These are phyloP conservation scores for Luvunga scandens DNA, from an alignment of 345 rosid species.

Conservation along the genomic window DNA sequence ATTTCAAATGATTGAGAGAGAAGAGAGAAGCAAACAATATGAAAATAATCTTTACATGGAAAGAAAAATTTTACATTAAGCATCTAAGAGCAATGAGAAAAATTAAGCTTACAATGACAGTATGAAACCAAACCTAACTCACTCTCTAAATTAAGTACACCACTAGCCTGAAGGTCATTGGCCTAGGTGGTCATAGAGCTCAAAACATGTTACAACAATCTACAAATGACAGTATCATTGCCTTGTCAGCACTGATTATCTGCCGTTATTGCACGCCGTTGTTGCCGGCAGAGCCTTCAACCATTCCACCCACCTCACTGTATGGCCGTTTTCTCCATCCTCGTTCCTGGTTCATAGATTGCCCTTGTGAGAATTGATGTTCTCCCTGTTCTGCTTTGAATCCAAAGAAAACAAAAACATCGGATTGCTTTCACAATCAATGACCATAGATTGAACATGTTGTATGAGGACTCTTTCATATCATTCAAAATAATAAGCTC, in stretches of 20 bases:
- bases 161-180: not conserved
- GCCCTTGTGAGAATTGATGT: slow-evolving; percentile 29
- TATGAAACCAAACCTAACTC: slow-evolving; percentile 1
- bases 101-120: slow-evolving; percentile 19
- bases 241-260: slow-evolving; percentile 15
- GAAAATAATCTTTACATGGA: slow-evolving; percentile 12
- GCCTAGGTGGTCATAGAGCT: slow-evolving; percentile 12
- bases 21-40: not conserved
- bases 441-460: not conserved
- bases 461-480: not conserved
- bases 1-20: not conserved
- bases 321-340: slow-evolving; percentile 36
- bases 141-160: not conserved
- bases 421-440: slow-evolving; percentile 22
- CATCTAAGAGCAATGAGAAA: slow-evolving; percentile 1
- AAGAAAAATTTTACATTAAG: slow-evolving; percentile 19
- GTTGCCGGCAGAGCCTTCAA: slow-evolving; percentile 29
- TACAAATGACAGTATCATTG: slow-evolving; percentile 5
- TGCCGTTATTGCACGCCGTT: slow-evolving; percentile 29
- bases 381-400: slow-evolving; percentile 41
- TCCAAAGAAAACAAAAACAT: slow-evolving; percentile 18
- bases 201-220: not conserved
- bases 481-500: not conserved
- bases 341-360: slow-evolving; percentile 30
- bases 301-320: slow-evolving; percentile 30